Evolutionary conservation across 495 filamentous ascomycete genomes (phyloP).

Genomic region (Penicillium atrosanguineum): DNA sequence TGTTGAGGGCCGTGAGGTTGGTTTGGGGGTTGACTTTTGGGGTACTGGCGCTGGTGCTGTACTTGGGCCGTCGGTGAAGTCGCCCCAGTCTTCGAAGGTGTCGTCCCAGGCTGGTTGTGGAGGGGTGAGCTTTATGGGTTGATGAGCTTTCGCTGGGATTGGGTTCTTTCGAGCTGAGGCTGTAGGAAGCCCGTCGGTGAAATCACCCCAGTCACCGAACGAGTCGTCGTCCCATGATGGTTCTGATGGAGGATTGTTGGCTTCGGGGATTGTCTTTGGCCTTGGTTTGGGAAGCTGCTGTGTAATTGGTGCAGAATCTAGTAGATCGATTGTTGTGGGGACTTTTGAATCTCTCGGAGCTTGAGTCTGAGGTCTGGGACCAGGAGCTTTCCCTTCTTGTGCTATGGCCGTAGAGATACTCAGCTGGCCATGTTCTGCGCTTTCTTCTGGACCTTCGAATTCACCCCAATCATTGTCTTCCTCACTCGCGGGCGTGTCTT

Average conservation of each 20-base stretch:
- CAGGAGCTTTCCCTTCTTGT: background rate
- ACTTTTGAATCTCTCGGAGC: no score
- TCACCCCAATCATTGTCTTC: slow-evolving; percentile 74
- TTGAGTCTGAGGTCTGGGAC: background rate
- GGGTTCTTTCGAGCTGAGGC: slow-evolving; percentile 1
- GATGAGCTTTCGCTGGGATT: background rate
- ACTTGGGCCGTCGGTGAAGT: slow-evolving; percentile 38
- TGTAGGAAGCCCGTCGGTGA: slow-evolving; percentile 29
- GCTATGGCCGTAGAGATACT: slow-evolving; percentile 1
- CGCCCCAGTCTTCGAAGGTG: slow-evolving; percentile 40
- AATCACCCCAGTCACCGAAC: slow-evolving; percentile 37
- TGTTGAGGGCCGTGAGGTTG: slow-evolving; percentile 1
- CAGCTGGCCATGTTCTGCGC: slow-evolving; percentile 57
- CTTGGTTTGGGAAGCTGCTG: background rate
- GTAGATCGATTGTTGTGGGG: slow-evolving; percentile 16
- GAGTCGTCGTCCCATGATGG: slow-evolving; percentile 21
- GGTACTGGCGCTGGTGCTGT: slow-evolving; percentile 8
- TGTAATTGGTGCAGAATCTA: slow-evolving; percentile 17
- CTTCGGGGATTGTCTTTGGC: background rate
- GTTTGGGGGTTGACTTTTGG: slow-evolving; percentile 5
- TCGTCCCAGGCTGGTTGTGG: slow-evolving; percentile 52
- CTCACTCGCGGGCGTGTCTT: slow-evolving; percentile 33
- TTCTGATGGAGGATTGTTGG: background rate
- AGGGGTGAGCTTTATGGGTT: slow-evolving; percentile 17
- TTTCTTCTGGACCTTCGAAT: slow-evolving; percentile 57